phyloP scores from a whole-genome alignment of 768 basidiomycete genomes.

The Leucocoprinus birnbaumii region DNA sequence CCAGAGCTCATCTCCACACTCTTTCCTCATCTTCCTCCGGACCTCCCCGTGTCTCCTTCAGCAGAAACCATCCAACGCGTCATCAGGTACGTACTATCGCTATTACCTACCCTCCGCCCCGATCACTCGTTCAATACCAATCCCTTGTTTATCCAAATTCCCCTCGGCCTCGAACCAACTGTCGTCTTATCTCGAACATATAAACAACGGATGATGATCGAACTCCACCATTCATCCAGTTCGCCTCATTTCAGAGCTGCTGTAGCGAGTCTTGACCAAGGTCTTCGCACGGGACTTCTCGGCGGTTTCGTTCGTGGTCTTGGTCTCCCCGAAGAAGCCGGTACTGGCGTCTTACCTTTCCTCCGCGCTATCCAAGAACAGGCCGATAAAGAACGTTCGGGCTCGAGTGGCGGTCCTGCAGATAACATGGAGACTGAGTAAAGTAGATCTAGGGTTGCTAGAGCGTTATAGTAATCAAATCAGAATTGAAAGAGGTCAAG shows the following conservation, averaged over 20 bases:
- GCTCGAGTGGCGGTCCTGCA: slow-evolving; percentile 14
- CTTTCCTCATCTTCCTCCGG: slow-evolving; percentile 81
- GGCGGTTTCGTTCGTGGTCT: slow-evolving; percentile 73
- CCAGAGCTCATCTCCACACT: slow-evolving; percentile 68
- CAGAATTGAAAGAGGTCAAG: neutral
- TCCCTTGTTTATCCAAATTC: neutral
- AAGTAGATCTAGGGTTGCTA: neutral
- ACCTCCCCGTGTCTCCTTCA: slow-evolving; percentile 67
- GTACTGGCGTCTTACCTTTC: slow-evolving; percentile 74
- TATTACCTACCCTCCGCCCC: neutral
- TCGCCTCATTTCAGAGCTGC: slow-evolving; percentile 83
- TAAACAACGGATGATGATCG: neutral
- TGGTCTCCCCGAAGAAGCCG: slow-evolving; percentile 84
- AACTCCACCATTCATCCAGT: slow-evolving; percentile 21
- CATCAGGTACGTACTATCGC: slow-evolving; percentile 42
- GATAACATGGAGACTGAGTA: slow-evolving; percentile 84
- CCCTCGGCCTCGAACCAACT: no score
- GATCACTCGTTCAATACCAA: neutral
- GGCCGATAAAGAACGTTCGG: slow-evolving; percentile 44
- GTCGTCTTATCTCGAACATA: neutral
- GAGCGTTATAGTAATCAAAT: neutral
- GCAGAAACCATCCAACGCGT: slow-evolving; percentile 70
- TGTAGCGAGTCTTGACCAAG: slow-evolving; percentile 80
- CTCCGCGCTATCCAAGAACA: slow-evolving; percentile 79
- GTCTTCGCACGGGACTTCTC: slow-evolving; percentile 76